These are phyloP conservation scores for Scedosporium aurantiacum DNA, from an alignment of 2,329 filamentous ascomycete genomes.

Conservation along the genomic window DNA sequence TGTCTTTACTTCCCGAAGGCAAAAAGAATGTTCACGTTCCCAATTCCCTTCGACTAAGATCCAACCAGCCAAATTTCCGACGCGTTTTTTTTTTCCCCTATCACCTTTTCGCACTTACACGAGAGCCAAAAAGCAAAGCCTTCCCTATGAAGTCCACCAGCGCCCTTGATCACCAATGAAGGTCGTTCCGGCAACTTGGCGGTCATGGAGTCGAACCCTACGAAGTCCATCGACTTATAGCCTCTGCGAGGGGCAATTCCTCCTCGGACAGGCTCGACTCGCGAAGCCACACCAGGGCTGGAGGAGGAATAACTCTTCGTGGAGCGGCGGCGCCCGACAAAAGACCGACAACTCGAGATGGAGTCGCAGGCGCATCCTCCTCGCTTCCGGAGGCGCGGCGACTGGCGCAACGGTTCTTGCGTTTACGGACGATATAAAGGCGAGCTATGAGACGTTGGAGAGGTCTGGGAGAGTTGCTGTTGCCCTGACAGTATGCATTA, in stretches of 20 bases:
- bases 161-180: neutral
- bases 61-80: neutral
- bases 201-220: constrained; percentile 2
- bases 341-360: neutral
- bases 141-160: constrained; percentile 2
- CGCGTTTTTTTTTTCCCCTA: neutral
- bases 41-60: neutral
- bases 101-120: neutral
- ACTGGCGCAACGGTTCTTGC: constrained; percentile 37
- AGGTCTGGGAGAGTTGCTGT: constrained; percentile 68
- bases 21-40: neutral
- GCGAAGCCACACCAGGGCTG: neutral
- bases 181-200: constrained; percentile 3
- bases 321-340: neutral
- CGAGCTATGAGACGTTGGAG: constrained; percentile 63
- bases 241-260: neutral
- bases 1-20: neutral
- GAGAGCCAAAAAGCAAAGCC: neutral
- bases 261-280: neutral
- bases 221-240: constrained; percentile 2
- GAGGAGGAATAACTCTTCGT: constrained; percentile 1
- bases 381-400: constrained; percentile 41
- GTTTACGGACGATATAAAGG: constrained; percentile 60
- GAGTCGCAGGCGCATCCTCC: constrained; percentile 24
- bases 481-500: constrained; percentile 70